These are phyloP conservation scores for Xylaria sp. DNA, from an alignment of 2,329 filamentous ascomycete species.

Conservation along the genomic window DNA sequence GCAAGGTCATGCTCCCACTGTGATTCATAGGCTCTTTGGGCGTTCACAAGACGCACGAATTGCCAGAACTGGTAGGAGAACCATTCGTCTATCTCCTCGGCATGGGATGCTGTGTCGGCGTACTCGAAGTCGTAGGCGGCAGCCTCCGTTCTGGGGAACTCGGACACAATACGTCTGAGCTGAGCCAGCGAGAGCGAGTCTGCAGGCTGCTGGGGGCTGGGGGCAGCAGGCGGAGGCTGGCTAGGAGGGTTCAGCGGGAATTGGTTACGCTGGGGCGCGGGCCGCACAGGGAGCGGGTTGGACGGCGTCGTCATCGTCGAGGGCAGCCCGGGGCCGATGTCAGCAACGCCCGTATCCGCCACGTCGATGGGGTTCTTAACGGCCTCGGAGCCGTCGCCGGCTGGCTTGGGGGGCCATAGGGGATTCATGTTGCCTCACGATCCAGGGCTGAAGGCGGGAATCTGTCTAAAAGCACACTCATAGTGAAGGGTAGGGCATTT, in stretches of 20 bases:
- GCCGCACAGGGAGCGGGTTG: constrained; percentile 42
- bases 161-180: constrained; percentile 76
- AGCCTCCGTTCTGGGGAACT: constrained; percentile 76
- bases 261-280: constrained; percentile 49
- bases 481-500: constrained; percentile 36
- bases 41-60: constrained; percentile 79
- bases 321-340: constrained; percentile 42
- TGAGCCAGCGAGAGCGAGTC: constrained; percentile 83
- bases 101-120: constrained; percentile 76
- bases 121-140: constrained; percentile 88
- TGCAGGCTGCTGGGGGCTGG: constrained; percentile 53
- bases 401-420: constrained; percentile 55
- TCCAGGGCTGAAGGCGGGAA: constrained; percentile 39
- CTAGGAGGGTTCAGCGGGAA: constrained; percentile 46
- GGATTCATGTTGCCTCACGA: constrained; percentile 57
- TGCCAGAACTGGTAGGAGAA: constrained; percentile 93
- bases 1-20: constrained; percentile 71
- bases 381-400: constrained; percentile 50
- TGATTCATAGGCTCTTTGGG: constrained; percentile 80
- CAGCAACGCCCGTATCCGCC: constrained; percentile 50
- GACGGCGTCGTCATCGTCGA: constrained; percentile 34
- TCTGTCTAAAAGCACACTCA: constrained; percentile 41
- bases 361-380: constrained; percentile 46
- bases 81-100: constrained; percentile 96
- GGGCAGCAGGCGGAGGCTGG: constrained; percentile 45